Evolutionary conservation across 345 rosid species (phyloP).

Genomic region (Raphanus sativus): DNA sequence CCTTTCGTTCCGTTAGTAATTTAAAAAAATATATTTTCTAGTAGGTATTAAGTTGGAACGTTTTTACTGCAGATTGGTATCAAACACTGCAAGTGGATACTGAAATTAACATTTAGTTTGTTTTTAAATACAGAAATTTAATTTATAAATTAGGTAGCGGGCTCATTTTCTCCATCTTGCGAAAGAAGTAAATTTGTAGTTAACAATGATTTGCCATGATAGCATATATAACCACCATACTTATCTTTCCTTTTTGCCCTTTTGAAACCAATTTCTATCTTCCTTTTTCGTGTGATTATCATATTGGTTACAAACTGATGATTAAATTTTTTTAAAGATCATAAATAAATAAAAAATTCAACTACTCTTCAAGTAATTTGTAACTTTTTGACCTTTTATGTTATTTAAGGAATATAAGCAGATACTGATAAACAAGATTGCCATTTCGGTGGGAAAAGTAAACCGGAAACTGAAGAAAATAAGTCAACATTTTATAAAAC

Average conservation of each 20-base stretch:
- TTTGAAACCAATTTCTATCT: neutral
- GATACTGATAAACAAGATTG: neutral
- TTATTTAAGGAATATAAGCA: neutral
- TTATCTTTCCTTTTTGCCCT: neutral
- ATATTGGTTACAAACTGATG: neutral
- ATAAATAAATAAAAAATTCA: neutral
- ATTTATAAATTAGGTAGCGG: neutral
- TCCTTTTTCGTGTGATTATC: neutral
- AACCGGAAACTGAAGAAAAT: neutral
- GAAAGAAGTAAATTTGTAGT: neutral
- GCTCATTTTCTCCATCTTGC: neutral
- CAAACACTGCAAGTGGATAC: neutral
- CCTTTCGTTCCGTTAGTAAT: neutral
- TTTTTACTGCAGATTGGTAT: neutral
- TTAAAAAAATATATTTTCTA: neutral
- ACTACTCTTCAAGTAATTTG: neutral
- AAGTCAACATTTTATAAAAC: constrained; percentile 6
- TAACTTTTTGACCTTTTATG: neutral
- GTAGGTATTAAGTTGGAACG: neutral
- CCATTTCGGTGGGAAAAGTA: neutral
- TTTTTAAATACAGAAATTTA: neutral
- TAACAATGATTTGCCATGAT: neutral
- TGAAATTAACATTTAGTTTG: neutral
- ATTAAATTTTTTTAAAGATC: neutral
- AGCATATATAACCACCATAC: neutral